Base-by-base conservation (phyloP, 306 rosid genomes). In the Prinsepia uniflora region DNA sequence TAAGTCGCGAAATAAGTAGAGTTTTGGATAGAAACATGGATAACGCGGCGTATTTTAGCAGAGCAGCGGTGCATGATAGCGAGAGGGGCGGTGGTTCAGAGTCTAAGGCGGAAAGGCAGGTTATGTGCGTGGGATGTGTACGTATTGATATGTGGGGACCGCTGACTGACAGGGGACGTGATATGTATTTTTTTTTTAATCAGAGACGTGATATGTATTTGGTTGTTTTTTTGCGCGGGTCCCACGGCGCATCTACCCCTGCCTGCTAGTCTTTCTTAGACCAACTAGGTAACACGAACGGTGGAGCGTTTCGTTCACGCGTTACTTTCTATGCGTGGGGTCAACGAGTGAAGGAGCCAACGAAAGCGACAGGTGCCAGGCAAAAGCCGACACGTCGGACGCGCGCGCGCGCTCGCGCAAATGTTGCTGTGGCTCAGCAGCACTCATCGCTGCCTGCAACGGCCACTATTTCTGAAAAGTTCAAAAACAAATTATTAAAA, bases 321-420 rank as follows among this genome's bases (percentile, higher is more conserved):
- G 78, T 74, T 12, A 0, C 10, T 1, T 13, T 17, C 0, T 39
- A 46, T 0, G 75, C 75, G 80, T 79, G 81, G 81, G 66, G 84
- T 82, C 85, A 83, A 86, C 80, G 75, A 34, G 9, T 34, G n/a
- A 56, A 36, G 34, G 62, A 11, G n/a, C 3, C 46, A 30, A 12
- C 3, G 83, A 85, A 79, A 83, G 80, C 5, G 85, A 89, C 84
- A 70, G 81, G 85, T 83, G 92, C 78, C 90, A 63, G 79, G 81
- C 73, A 82, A 86, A 86, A 82, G 78, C 89, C 81, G 92, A 88
- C 91, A 85, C 91, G 96, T 88, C 46, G 79, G 88, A 86, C 96
- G 83, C 89, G 87, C 74, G 87, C 74, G 65, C 74, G 74, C 88
- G 87, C 74, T 55, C 74, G 74, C 88, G 92, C 88, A 85, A 89